Conservation (phyloP, 306 rosid genomes). For the Arachis stenosperma region DNA sequence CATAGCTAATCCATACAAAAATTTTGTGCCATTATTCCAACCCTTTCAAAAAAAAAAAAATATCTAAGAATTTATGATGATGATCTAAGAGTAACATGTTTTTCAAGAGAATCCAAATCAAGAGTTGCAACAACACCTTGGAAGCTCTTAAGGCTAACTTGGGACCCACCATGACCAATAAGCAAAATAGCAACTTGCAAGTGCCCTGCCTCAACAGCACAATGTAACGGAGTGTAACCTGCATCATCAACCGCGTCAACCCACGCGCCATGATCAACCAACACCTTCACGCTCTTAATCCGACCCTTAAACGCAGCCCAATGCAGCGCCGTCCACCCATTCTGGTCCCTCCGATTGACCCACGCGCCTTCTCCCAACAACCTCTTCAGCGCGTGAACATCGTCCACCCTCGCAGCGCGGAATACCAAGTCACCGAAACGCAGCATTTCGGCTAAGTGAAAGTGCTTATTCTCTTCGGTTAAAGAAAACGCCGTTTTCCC, state of each 20-base stretch:
- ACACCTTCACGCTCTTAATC: constrained; percentile 60
- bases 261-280: constrained; percentile 69
- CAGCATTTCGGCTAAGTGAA: constrained; percentile 48
- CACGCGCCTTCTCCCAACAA: constrained; percentile 62
- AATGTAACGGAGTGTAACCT: constrained; percentile 71
- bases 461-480: constrained; percentile 57
- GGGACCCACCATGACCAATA: constrained; percentile 58
- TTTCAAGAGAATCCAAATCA: constrained; percentile 13
- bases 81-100: constrained; percentile 27
- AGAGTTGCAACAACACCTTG: constrained; percentile 33
- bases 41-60: too few relatives aligned
- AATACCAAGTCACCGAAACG: constrained; percentile 58
- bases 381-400: constrained; percentile 58
- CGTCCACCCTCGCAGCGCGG: constrained; percentile 66
- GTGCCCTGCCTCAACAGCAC: constrained; percentile 77
- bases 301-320: constrained; percentile 90
- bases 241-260: constrained; percentile 64
- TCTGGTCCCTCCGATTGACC: constrained; percentile 70
- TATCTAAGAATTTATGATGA: too few relatives aligned
- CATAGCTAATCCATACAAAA: too few relatives aligned
- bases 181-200: constrained; percentile 59
- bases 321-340: constrained; percentile 88
- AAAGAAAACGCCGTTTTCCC: constrained; percentile 66
- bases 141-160: constrained; percentile 40
- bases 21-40: too few relatives aligned